Conservation (phyloP, 306 rosid species). For the Luffa aegyptiaca region DNA sequence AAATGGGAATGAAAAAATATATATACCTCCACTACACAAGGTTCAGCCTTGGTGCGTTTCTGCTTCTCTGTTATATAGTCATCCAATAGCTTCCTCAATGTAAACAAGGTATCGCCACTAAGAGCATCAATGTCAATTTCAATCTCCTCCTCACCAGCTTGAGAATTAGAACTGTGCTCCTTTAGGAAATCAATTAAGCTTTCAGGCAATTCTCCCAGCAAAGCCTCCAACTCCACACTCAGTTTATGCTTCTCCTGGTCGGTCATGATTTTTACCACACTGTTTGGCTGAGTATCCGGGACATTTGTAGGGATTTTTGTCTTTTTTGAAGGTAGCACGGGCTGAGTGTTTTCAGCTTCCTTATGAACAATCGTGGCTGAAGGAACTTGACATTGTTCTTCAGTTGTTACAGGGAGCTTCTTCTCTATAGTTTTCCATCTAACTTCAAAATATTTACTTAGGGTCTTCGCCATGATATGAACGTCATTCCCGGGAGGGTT, state of each 20-base stretch:
- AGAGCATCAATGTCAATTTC: constrained; percentile 84
- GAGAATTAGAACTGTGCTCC: constrained; percentile 42
- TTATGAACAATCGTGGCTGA: constrained; percentile 18
- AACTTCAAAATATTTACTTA: constrained; percentile 54
- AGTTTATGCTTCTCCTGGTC: constrained; percentile 59
- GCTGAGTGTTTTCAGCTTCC: constrained; percentile 30
- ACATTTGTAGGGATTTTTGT: constrained; percentile 32
- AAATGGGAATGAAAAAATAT: constrained; percentile 1
- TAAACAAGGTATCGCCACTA: constrained; percentile 58
- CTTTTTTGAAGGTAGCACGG: constrained; percentile 45
- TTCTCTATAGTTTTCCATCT: constrained; percentile 70
- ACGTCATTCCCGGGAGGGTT: constrained; percentile 77
- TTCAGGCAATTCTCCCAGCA: constrained; percentile 68
- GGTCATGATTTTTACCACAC: constrained; percentile 30
- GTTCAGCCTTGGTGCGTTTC: constrained; percentile 39
- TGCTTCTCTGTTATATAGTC: constrained; percentile 57
- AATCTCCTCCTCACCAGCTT: constrained; percentile 67
- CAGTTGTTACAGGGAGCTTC: constrained; percentile 35
- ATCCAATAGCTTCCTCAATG: constrained; percentile 64
- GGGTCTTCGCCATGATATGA: constrained; percentile 50
- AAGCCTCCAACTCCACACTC: constrained; percentile 57
- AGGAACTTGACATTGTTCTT: constrained; percentile 33
- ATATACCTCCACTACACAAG: constrained; percentile 70
- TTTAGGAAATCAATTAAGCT: constrained; percentile 56
- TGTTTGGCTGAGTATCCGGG: constrained; percentile 27